These are phyloP conservation scores for Fusarium domesticum DNA, from an alignment of 2,329 filamentous ascomycete species.

Conservation along the genomic window DNA sequence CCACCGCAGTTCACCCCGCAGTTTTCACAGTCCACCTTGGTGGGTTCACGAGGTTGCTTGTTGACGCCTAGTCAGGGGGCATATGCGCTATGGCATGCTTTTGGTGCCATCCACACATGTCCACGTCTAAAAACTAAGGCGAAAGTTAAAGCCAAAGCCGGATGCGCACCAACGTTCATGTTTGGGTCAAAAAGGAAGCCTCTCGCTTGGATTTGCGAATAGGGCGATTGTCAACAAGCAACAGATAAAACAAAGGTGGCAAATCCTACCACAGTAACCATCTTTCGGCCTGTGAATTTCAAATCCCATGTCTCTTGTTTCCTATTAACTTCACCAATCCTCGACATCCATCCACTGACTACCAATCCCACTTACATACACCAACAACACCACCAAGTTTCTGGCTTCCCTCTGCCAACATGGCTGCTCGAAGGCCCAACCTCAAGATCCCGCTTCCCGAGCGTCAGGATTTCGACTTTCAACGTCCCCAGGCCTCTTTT, in stretches of 20 bases:
- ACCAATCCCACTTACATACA: neutral
- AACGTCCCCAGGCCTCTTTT: conserved; percentile 19
- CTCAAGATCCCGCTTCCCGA: conserved; percentile 29
- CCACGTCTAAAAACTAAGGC: conserved; percentile 11
- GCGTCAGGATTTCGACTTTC: conserved; percentile 20
- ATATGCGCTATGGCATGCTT: conserved; percentile 15
- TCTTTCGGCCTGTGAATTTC: neutral
- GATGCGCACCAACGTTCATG: conserved; percentile 16
- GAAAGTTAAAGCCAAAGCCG: conserved; percentile 20
- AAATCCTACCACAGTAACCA: neutral
- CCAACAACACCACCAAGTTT: conserved; percentile 1
- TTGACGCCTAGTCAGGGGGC: conserved; percentile 29
- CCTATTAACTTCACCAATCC: conserved; percentile 1
- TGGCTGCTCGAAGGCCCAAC: conserved; percentile 30
- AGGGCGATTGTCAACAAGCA: neutral
- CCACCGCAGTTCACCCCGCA: conserved; percentile 24
- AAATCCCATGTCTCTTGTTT: neutral
- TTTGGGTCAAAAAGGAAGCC: conserved; percentile 19
- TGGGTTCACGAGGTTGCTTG: conserved; percentile 23
- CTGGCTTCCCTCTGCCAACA: conserved; percentile 16
- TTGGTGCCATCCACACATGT: conserved; percentile 17
- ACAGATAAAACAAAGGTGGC: neutral
- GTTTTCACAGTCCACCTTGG: conserved; percentile 23
- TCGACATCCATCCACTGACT: conserved; percentile 3
- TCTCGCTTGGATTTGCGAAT: conserved; percentile 7